These are phyloP conservation scores for Phytophthora rubi DNA, from an alignment of 352 stramenopile genomes.

Conservation along the genomic window DNA sequence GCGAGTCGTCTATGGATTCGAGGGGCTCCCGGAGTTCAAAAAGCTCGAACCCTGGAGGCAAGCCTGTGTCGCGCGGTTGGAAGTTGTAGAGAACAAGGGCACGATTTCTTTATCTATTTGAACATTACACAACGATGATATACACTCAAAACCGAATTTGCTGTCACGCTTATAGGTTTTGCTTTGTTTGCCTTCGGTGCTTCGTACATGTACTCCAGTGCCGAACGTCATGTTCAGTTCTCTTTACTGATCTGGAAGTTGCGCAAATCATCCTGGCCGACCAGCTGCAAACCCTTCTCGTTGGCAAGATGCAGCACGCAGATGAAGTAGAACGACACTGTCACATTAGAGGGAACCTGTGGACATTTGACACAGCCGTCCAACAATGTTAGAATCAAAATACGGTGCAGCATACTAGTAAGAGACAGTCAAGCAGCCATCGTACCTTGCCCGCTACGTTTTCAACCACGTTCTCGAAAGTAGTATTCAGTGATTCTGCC, in stretches of 20 bases:
- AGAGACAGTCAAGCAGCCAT: neutral
- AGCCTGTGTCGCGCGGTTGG: constrained; percentile 61
- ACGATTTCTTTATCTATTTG: constrained; percentile 33
- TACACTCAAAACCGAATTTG: constrained; percentile 35
- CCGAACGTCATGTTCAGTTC: constrained; percentile 18
- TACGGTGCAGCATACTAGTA: too few species aligned
- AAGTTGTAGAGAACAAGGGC: constrained; percentile 45
- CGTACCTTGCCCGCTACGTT: constrained; percentile 86
- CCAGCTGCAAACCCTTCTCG: constrained; percentile 95
- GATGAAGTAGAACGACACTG: constrained; percentile 99
- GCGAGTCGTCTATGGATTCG: constrained; percentile 32
- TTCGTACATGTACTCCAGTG: constrained; percentile 6
- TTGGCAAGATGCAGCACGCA: constrained; percentile 99
- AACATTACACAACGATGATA: constrained; percentile 37
- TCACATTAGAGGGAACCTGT: constrained; percentile 93
- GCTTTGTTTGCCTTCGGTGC: constrained; percentile 19
- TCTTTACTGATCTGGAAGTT: constrained; percentile 81
- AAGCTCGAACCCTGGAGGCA: constrained; percentile 18
- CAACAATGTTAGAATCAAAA: constrained; percentile 13
- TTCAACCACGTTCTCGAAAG: constrained; percentile 92
- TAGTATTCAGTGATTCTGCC: constrained; percentile 43
- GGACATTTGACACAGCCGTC: neutral
- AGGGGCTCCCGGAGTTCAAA: constrained; percentile 27
- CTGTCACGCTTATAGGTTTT: constrained; percentile 21
- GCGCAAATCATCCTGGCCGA: constrained; percentile 74